Percentiles rank a stretch among this genome's conserved stretches.
These are phyloP conservation scores for Climacium dendroides DNA, from an alignment of 225 moss, liverwort and hornwort genomes.

Conservation along the genomic window DNA sequence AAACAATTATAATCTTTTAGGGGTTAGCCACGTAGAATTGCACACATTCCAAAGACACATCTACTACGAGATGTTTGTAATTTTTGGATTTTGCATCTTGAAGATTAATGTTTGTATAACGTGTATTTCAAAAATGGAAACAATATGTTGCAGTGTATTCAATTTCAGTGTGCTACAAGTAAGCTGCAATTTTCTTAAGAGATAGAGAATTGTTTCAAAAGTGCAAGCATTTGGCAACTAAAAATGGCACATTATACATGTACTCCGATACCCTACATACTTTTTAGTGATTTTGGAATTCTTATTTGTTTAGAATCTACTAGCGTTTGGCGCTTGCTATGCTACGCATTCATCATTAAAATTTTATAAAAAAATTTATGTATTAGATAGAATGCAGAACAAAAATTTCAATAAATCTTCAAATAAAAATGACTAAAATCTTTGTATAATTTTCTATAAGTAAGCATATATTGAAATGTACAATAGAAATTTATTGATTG, in stretches of 20 bases:
- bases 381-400: too few relatives aligned
- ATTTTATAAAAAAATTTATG: too few relatives aligned
- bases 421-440: too few relatives aligned
- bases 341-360: too few relatives aligned
- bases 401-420: too few relatives aligned
- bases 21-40: neutral
- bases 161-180: neutral
- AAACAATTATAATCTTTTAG: too few relatives aligned
- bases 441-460: too few relatives aligned
- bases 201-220: neutral
- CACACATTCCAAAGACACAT: neutral
- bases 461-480: too few relatives aligned
- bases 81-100: neutral
- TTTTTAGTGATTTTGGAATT: neutral
- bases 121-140: neutral
- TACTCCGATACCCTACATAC: accelerated
- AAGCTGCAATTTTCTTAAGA: too few relatives aligned
- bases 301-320: neutral
- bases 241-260: neutral
- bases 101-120: neutral
- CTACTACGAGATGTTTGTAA: neutral
- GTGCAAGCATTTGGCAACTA: accelerated
- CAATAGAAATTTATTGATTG: too few relatives aligned
- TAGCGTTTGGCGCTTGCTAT: too few relatives aligned
- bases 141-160: neutral